phyloP scores from a whole-genome alignment of 176 grass and related monocot species.

The Triticum urartu region DNA sequence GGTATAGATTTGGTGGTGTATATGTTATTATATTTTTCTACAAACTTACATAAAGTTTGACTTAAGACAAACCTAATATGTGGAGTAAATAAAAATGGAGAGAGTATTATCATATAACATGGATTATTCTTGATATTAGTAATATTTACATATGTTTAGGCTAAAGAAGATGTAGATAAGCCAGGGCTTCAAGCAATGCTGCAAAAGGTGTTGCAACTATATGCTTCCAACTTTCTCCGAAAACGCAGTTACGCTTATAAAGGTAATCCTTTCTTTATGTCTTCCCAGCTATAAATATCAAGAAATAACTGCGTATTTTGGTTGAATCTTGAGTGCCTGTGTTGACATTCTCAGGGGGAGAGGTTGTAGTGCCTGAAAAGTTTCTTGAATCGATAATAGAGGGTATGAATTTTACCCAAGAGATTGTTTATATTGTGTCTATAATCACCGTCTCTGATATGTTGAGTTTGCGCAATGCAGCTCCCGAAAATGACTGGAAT shows the following conservation, averaged over 20 bases:
- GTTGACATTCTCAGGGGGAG: slow-evolving; percentile 44
- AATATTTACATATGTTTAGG: slow-evolving; percentile 46
- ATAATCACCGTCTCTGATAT: slow-evolving; percentile 3
- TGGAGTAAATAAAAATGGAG: no score
- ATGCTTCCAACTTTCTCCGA: slow-evolving; percentile 74
- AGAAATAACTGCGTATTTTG: not conserved
- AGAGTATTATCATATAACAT: not conserved
- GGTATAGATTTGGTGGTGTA: no score
- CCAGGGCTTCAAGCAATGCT: slow-evolving; percentile 87
- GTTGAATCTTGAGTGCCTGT: not conserved
- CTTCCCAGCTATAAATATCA: slow-evolving; percentile 4
- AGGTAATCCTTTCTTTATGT: slow-evolving; percentile 45
- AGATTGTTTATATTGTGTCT: not conserved
- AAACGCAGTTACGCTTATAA: slow-evolving; percentile 88
- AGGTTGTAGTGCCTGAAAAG: slow-evolving; percentile 70
- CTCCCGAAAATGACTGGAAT: slow-evolving; percentile 71
- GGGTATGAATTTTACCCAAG: slow-evolving; percentile 30
- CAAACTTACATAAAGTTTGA: no score
- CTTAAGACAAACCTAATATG: no score
- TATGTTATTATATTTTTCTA: no score
- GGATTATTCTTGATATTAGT: not conserved
- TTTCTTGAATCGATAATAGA: slow-evolving; percentile 90
- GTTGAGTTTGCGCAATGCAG: slow-evolving; percentile 41
- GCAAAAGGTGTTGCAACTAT: slow-evolving; percentile 87
- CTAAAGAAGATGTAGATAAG: slow-evolving; percentile 85